A percentile compares a stretch with the other conserved stretches of the same genome.
These are phyloP conservation scores for Saccharomycopsis sp. DNA, from an alignment of 805 yeast genomes.

Conservation along the genomic window DNA sequence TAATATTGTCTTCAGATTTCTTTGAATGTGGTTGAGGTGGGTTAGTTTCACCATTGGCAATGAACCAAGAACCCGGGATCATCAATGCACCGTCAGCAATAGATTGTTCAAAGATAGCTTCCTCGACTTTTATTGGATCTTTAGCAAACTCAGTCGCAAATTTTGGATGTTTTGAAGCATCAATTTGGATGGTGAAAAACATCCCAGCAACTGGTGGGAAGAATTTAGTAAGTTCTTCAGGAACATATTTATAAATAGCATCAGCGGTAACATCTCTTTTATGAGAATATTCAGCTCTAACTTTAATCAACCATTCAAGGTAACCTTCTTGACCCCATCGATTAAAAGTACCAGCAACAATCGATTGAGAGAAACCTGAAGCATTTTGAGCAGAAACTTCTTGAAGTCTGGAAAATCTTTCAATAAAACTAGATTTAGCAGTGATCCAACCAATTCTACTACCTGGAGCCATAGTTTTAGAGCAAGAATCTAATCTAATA, in stretches of 20 bases:
- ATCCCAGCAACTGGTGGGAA: constrained; percentile 77
- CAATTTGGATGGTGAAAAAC: constrained; percentile 72
- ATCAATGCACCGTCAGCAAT: constrained; percentile 57
- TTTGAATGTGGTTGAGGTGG: constrained; percentile 50
- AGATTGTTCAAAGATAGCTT: constrained; percentile 53
- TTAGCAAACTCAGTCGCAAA: constrained; percentile 46
- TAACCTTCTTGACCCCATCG: constrained; percentile 91
- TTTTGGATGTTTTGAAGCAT: constrained; percentile 75
- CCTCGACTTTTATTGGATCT: constrained; percentile 62
- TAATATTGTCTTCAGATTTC: constrained; percentile 33
- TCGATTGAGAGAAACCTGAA: constrained; percentile 71
- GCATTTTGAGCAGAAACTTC: constrained; percentile 80
- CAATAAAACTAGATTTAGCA: constrained; percentile 57
- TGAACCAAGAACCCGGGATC: constrained; percentile 84
- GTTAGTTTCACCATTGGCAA: constrained; percentile 43
- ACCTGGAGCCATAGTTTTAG: constrained; percentile 91
- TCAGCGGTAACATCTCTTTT: constrained; percentile 86
- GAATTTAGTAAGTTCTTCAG: constrained; percentile 35
- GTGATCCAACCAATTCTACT: constrained; percentile 84
- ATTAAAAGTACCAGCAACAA: constrained; percentile 61
- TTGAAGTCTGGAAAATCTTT: constrained; percentile 61
- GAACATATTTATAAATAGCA: constrained; percentile 55
- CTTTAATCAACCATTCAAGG: constrained; percentile 80
- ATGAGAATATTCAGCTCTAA: constrained; percentile 74
- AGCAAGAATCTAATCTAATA: constrained; percentile 79